Conservation (phyloP, 148 eudicot genomes). For the Bassia scoparia region DNA sequence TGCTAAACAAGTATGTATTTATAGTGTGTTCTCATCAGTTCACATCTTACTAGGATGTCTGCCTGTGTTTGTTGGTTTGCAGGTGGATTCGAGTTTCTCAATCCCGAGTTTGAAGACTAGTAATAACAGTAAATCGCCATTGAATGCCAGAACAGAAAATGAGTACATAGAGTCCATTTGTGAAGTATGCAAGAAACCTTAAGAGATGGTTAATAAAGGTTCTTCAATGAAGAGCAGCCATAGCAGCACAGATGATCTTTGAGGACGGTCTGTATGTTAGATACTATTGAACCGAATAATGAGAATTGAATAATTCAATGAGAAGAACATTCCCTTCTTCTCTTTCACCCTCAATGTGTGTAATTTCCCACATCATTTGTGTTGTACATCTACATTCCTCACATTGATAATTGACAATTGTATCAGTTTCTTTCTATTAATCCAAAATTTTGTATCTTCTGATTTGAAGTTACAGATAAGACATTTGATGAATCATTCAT, state of each 20-base stretch:
- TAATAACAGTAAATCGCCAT: constrained; percentile 74
- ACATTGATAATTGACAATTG: constrained; percentile 10
- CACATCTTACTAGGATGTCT: constrained; percentile 1
- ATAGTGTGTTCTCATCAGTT: neutral
- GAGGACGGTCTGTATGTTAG: constrained; percentile 79
- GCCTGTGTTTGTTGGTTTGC: constrained; percentile 26
- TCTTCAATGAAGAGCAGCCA: constrained; percentile 94
- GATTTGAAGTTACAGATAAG: neutral
- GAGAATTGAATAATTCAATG: constrained; percentile 49
- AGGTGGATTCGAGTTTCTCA: constrained; percentile 67
- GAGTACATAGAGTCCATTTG: constrained; percentile 83
- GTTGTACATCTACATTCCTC: constrained; percentile 14
- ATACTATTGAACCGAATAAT: constrained; percentile 56
- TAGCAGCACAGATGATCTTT: constrained; percentile 90
- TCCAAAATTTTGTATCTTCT: neutral
- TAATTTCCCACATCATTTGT: constrained; percentile 14
- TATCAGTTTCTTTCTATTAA: constrained; percentile 12
- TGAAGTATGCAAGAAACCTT: constrained; percentile 57
- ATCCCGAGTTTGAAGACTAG: constrained; percentile 76
- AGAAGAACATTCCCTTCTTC: constrained; percentile 4
- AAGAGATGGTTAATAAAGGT: constrained; percentile 74
- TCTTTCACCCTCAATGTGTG: neutral
- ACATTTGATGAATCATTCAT: too few relatives aligned
- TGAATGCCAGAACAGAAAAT: constrained; percentile 95
- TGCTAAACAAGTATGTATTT: neutral